Conservation (phyloP, 768 basidiomycete species). For the Hygrophorus pudorinus region DNA sequence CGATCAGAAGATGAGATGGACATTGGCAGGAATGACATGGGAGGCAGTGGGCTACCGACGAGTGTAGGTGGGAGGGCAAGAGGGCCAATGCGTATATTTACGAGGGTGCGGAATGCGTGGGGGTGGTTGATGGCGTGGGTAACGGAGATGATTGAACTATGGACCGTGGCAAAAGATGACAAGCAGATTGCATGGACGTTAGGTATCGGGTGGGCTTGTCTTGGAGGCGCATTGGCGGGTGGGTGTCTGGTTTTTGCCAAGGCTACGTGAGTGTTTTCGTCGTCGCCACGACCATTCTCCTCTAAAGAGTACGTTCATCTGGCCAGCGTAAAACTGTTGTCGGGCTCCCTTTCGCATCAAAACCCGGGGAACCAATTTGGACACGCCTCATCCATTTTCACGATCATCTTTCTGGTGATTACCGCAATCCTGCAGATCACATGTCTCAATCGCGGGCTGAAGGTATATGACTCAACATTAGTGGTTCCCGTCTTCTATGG, state of each 20-base stretch:
- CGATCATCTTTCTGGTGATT: conserved; percentile 50
- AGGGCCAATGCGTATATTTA: conserved; percentile 10
- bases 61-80: not conserved
- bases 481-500: conserved; percentile 96
- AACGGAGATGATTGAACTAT: conserved; percentile 54
- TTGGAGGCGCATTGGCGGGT: conserved; percentile 85
- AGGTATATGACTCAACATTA: conserved; percentile 81
- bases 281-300: not conserved
- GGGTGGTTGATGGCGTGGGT: conserved; percentile 37
- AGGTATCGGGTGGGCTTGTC: conserved; percentile 91
- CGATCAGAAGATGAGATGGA: conserved; percentile 60
- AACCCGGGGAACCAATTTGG: conserved; percentile 85
- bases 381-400: conserved; percentile 71
- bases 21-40: conserved; percentile 12
- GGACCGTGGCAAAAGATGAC: conserved; percentile 77
- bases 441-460: conserved; percentile 84
- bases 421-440: conserved; percentile 88
- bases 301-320: conserved; percentile 8
- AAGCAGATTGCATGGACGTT: conserved; percentile 82
- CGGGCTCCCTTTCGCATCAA: conserved; percentile 66
- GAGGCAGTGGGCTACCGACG: not conserved
- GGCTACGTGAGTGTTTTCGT: conserved; percentile 40
- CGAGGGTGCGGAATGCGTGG: conserved; percentile 31
- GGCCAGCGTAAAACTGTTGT: conserved; percentile 66
- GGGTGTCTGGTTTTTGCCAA: conserved; percentile 78